Evolutionary conservation across 2,329 filamentous ascomycete genomes (phyloP).

Genomic region (Fulvia fulva): DNA sequence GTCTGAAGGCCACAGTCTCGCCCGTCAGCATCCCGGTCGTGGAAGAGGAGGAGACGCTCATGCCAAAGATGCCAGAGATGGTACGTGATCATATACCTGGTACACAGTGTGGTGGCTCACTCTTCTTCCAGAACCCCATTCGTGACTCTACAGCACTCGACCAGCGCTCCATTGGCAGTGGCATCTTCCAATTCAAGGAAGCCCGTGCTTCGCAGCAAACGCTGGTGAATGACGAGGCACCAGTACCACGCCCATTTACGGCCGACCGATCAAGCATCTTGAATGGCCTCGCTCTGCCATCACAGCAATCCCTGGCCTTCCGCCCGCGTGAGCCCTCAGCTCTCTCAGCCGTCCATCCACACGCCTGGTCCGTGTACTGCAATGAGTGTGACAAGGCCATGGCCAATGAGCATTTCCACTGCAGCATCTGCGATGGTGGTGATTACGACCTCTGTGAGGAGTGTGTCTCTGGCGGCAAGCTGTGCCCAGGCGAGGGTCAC

Average conservation of each 20-base stretch:
- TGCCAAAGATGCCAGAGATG: constrained; percentile 8
- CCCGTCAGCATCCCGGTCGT: constrained; percentile 16
- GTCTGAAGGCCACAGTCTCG: constrained; percentile 56
- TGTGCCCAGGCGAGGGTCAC: constrained; percentile 75
- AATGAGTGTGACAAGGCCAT: constrained; percentile 81
- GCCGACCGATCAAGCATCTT: constrained; percentile 24
- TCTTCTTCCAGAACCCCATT: constrained; percentile 15
- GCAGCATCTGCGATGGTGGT: constrained; percentile 84
- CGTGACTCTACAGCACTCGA: constrained; percentile 29
- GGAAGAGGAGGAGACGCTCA: constrained; percentile 15
- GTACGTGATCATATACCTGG: background rate
- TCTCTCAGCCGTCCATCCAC: constrained; percentile 32
- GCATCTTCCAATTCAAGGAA: constrained; percentile 38
- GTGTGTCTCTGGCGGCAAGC: constrained; percentile 71
- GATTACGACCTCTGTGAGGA: constrained; percentile 88
- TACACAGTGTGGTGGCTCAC: constrained; percentile 9
- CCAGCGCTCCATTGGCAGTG: constrained; percentile 32
- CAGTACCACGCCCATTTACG: constrained; percentile 41
- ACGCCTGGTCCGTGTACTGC: constrained; percentile 80
- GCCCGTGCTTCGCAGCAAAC: constrained; percentile 31
- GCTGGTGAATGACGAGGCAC: constrained; percentile 29
- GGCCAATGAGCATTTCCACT: constrained; percentile 84
- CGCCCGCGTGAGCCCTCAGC: constrained; percentile 37
- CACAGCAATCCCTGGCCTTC: constrained; percentile 34
- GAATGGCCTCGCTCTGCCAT: constrained; percentile 10